Conservation (phyloP, 2,329 filamentous ascomycete species). For the Fusarium chaquense region DNA sequence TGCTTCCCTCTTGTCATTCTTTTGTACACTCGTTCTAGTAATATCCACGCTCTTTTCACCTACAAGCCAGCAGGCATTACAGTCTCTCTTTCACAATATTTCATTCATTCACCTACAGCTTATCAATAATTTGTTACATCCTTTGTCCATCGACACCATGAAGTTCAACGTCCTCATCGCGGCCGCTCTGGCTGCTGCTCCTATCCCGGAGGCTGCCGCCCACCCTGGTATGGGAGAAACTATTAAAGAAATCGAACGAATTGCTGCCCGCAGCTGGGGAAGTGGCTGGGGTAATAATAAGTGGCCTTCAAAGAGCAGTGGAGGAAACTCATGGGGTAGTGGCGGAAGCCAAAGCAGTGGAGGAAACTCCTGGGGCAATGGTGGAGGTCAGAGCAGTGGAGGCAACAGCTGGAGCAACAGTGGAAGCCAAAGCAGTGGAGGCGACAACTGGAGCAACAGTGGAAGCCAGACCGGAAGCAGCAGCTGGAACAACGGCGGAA, state of each 20-base stretch:
- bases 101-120: constrained; percentile 10
- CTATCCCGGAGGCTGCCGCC: constrained; percentile 32
- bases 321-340: background rate
- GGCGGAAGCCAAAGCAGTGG: background rate
- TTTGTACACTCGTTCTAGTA: constrained; percentile 14
- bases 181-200: constrained; percentile 38
- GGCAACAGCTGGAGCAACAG: no score
- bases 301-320: background rate
- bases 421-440: background rate
- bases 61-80: constrained; percentile 7
- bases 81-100: constrained; percentile 1
- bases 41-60: constrained; percentile 16
- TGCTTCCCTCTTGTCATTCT: constrained; percentile 23
- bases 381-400: background rate
- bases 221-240: constrained; percentile 43
- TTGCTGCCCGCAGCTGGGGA: constrained; percentile 36
- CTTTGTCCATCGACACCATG: constrained; percentile 34
- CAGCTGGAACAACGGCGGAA: background rate
- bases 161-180: constrained; percentile 45
- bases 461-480: background rate
- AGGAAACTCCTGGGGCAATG: background rate
- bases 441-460: background rate
- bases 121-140: background rate
- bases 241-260: constrained; percentile 39
- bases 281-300: constrained; percentile 25